These are phyloP conservation scores for Blastobotrys indianensis DNA, from an alignment of 1,139 yeast species.

Conservation along the genomic window DNA sequence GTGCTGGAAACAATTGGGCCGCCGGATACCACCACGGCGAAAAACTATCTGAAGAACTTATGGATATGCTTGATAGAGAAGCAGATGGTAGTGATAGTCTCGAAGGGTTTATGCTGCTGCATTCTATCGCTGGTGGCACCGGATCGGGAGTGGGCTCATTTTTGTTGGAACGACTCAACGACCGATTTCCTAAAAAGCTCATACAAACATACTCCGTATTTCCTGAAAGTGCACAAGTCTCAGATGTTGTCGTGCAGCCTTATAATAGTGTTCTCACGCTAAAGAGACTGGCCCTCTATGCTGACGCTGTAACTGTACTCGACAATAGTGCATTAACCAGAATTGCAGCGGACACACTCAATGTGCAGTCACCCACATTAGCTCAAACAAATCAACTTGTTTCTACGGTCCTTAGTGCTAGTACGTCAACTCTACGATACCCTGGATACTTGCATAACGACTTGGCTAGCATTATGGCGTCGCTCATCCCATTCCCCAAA, in stretches of 20 bases:
- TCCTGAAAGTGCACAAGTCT: constrained; percentile 57
- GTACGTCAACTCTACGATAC: constrained; percentile 82
- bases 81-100: constrained; percentile 86
- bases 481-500: constrained; percentile 83
- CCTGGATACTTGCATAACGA: constrained; percentile 92
- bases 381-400: constrained; percentile 80
- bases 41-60: constrained; percentile 58
- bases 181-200: constrained; percentile 76
- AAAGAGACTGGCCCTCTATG: constrained; percentile 70
- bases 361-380: constrained; percentile 44
- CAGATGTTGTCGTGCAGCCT: constrained; percentile 97
- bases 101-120: constrained; percentile 85
- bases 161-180: constrained; percentile 69
- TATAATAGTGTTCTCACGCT: constrained; percentile 82
- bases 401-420: constrained; percentile 74
- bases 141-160: constrained; percentile 94
- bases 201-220: constrained; percentile 83
- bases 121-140: constrained; percentile 98
- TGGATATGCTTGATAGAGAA: constrained; percentile 84
- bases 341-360: constrained; percentile 52
- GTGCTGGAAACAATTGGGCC: constrained; percentile 94
- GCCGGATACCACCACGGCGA: constrained; percentile 80
- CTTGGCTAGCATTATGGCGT: constrained; percentile 72
- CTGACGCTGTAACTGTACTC: constrained; percentile 82
- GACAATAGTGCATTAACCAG: constrained; percentile 81